phyloP scores from a whole-genome alignment of 2,329 filamentous ascomycete species.

The Trichoderma simmonsii region DNA sequence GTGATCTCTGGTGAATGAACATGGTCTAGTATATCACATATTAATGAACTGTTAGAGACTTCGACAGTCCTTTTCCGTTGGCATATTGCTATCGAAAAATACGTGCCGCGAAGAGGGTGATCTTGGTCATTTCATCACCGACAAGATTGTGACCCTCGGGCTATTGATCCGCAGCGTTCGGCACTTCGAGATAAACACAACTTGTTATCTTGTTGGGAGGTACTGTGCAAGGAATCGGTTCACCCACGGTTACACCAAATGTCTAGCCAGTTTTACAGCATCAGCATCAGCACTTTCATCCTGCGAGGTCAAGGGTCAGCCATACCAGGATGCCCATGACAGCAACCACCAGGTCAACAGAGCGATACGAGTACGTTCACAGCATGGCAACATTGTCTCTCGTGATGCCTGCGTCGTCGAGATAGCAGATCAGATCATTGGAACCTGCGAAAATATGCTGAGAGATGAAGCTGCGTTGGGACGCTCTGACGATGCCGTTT shows the following conservation, averaged over 20 bases:
- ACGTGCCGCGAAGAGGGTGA: background rate
- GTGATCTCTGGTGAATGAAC: background rate
- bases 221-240: constrained; percentile 61
- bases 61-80: background rate
- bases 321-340: constrained; percentile 67
- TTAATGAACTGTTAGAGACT: background rate
- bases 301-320: background rate
- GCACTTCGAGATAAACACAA: constrained; percentile 63
- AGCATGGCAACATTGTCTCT: constrained; percentile 73
- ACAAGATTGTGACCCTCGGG: constrained; percentile 21
- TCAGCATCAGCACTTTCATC: background rate
- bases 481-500: constrained; percentile 37
- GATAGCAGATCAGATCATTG: constrained; percentile 74
- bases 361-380: constrained; percentile 64
- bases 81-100: background rate
- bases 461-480: constrained; percentile 73
- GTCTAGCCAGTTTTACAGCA: constrained; percentile 28
- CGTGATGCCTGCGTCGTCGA: constrained; percentile 58
- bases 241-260: constrained; percentile 60
- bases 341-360: constrained; percentile 60
- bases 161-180: background rate
- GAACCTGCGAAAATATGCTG: constrained; percentile 80
- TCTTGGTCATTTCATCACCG: background rate
- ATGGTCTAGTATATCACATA: background rate
- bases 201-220: constrained; percentile 29